Base-by-base conservation (phyloP, 1,284 basidiomycete species). In the Sanghuangporus baumii region DNA sequence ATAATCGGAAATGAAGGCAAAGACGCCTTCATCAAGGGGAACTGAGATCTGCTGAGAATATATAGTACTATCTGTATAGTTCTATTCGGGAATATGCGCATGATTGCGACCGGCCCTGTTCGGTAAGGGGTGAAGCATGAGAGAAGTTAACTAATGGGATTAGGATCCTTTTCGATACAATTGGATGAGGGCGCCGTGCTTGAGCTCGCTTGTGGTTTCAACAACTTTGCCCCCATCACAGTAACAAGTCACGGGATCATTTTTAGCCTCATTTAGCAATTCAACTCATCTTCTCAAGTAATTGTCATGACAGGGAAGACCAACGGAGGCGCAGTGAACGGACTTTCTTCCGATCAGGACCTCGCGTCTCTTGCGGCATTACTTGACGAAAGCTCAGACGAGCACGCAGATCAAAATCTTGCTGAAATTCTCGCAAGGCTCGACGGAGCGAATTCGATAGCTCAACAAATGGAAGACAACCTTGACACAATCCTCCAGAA, bases 401-500 rank as follows among this genome's bases (percentile, higher is more conserved):
- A 77, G 20, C 75, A 77, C 40, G 67, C 71, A 11, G 77, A 79
- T 64, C 69, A 67, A 55, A 47, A 64, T 38, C 38, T 85, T 48
- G 71, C 71, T n/a, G 78, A 81, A 66, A 69, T 88, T 41, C 72
- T 88, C 46, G 71, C 74, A 54, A 75, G 76, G 47, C 72, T 89
- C 31, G 80, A 85, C 40, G 71, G 70, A 12, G 86, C 85, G 12
- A 76, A 85, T 60, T 79, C 76, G 14, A 70, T 87, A 64, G 85
- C 86, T 6, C 71, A 75, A 26, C 82, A 78, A 3, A 77, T 89
- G 52, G 88, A 89, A 68, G 70, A 70, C 57, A 81, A 79, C 65
- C 72, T 89, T 50, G 85, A 89, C 69, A 75, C 71, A 36, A 74
- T 89, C 40, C 72, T 89, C 55, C 77, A 71, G 47, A 81, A 81